Evolutionary conservation across 1,284 basidiomycete genomes (phyloP).

Genomic region (Ceratobasidium sp.): DNA sequence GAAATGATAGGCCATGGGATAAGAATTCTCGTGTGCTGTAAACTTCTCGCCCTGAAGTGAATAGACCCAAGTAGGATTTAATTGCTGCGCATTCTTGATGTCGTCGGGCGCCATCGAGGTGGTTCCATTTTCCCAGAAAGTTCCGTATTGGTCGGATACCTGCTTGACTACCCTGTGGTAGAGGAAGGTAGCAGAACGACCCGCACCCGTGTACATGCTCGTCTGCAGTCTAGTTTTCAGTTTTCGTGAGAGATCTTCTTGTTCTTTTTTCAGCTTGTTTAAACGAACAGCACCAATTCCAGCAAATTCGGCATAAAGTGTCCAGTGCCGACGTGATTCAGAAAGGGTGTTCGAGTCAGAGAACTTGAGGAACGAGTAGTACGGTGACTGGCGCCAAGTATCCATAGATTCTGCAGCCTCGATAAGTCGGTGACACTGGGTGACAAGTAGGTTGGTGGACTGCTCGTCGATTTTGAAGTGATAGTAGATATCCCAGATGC

Average conservation of each 20-base stretch:
- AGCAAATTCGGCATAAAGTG: conserved; percentile 53
- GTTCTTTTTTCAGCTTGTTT: not conserved
- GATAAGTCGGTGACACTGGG: conserved; percentile 61
- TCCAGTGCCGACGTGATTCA: conserved; percentile 60
- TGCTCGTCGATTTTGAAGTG: conserved; percentile 63
- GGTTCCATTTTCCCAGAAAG: conserved; percentile 60
- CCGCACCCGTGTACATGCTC: conserved; percentile 6
- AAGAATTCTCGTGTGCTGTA: conserved; percentile 61
- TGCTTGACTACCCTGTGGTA: conserved; percentile 47
- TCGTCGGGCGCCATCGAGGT: conserved; percentile 53
- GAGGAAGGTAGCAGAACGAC: conserved; percentile 59
- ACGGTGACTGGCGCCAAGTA: conserved; percentile 60
- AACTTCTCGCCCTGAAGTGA: conserved; percentile 55
- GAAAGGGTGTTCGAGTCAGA: conserved; percentile 58
- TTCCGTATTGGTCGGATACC: conserved; percentile 50
- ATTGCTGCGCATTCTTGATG: conserved; percentile 50
- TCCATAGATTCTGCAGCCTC: conserved; percentile 54
- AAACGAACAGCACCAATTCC: conserved; percentile 40
- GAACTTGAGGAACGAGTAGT: conserved; percentile 56
- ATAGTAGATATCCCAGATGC: conserved; percentile 68
- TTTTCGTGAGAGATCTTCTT: conserved; percentile 43
- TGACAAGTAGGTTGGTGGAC: conserved; percentile 56
- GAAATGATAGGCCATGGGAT: conserved; percentile 64
- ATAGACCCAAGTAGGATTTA: conserved; percentile 64
- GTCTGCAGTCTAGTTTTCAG: conserved; percentile 3